phyloP scores from a whole-genome alignment of 352 stramenopile species.

The Phytophthora sp. region DNA sequence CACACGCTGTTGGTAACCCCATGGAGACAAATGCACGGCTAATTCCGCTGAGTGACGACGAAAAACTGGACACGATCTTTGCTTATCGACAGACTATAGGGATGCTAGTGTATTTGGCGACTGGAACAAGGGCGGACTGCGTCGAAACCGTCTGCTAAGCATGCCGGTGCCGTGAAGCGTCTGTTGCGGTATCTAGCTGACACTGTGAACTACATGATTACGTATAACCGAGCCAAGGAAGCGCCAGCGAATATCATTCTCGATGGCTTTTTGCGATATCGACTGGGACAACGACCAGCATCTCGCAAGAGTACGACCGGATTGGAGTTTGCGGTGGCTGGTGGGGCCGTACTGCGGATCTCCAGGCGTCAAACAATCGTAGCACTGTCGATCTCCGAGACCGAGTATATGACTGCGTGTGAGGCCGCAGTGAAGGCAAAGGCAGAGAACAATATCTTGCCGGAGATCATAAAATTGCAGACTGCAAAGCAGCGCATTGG shows the following conservation, averaged over 20 bases:
- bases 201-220: conserved; percentile 9
- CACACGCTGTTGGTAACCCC: too few relatives aligned
- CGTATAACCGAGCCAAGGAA: not conserved
- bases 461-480: too few relatives aligned
- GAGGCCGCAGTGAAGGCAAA: conserved; percentile 2
- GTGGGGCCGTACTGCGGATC: not conserved
- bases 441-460: too few relatives aligned
- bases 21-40: too few relatives aligned
- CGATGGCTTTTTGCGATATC: conserved; percentile 2
- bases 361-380: not conserved
- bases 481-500: too few relatives aligned
- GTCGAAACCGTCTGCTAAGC: not conserved
- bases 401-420: conserved; percentile 13
- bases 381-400: conserved; percentile 1
- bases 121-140: conserved; percentile 7
- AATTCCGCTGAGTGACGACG: too few relatives aligned
- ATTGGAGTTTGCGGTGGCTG: conserved; percentile 1
- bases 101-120: conserved; percentile 21
- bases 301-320: conserved; percentile 1
- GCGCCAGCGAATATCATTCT: not conserved
- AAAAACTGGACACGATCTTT: too few relatives aligned
- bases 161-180: not conserved
- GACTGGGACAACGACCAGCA: conserved; percentile 10
- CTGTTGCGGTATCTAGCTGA: too few relatives aligned
- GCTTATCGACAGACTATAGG: too few relatives aligned